These are phyloP conservation scores for Crithidia expoeki DNA, from an alignment of 208 protist species.

Conservation along the genomic window DNA sequence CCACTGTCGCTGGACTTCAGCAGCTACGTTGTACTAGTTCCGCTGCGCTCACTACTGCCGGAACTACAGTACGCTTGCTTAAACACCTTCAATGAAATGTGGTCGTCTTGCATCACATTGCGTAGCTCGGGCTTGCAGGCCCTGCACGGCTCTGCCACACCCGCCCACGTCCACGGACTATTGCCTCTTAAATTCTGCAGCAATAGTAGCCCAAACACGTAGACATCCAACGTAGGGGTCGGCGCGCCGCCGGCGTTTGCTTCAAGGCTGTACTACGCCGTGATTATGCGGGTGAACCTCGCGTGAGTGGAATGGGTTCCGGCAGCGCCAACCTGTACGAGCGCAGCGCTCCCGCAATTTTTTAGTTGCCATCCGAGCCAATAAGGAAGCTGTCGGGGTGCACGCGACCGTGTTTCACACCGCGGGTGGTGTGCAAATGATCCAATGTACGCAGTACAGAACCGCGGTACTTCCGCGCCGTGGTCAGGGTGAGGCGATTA, in stretches of 20 bases:
- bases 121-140: conserved; percentile 17
- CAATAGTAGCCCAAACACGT: conserved; percentile 51
- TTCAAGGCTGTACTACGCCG: conserved; percentile 46
- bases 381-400: conserved; percentile 43
- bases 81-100: conserved; percentile 17
- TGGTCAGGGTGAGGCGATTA: conserved; percentile 30
- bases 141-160: not conserved
- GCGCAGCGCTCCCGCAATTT: conserved; percentile 41
- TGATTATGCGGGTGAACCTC: conserved; percentile 4
- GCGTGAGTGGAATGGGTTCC: conserved; percentile 4
- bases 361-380: conserved; percentile 49
- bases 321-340: conserved; percentile 34
- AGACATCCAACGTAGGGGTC: conserved; percentile 46
- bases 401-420: conserved; percentile 47
- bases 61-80: conserved; percentile 20
- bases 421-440: conserved; percentile 43
- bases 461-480: conserved; percentile 40
- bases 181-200: conserved; percentile 42
- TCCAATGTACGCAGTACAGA: conserved; percentile 49
- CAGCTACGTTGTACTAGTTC: conserved; percentile 29
- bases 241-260: conserved; percentile 31
- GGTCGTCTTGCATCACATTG: conserved; percentile 21
- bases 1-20: not conserved
- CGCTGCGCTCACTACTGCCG: conserved; percentile 20
- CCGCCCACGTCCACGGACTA: conserved; percentile 50